Conservation (phyloP, 768 basidiomycete species). For the Amanita inopinata region DNA sequence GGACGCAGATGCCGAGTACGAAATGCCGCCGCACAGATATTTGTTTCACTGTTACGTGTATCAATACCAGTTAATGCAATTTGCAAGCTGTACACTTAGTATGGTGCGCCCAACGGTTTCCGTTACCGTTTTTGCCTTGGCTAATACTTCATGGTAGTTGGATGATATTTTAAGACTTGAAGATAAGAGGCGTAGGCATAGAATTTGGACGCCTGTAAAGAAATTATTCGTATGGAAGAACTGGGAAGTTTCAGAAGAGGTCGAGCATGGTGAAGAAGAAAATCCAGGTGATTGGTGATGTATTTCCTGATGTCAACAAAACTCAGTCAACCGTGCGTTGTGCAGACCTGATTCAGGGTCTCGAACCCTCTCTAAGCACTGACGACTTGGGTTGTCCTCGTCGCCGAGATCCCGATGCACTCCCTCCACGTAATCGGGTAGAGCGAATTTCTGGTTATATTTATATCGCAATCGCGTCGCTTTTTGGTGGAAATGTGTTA, state of each 20-base stretch:
- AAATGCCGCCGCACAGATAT: slow-evolving; percentile 53
- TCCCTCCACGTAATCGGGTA: slow-evolving; percentile 54
- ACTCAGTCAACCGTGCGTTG: background rate
- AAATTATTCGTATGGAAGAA: slow-evolving; percentile 27
- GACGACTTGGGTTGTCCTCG: slow-evolving; percentile 48
- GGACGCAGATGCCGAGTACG: slow-evolving; percentile 18
- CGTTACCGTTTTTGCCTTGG: background rate
- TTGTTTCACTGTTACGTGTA: slow-evolving; percentile 71
- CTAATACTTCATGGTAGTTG: slow-evolving; percentile 33
- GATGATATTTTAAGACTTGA: slow-evolving; percentile 50
- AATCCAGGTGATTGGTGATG: slow-evolving; percentile 43
- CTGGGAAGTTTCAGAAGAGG: slow-evolving; percentile 35
- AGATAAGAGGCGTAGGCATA: slow-evolving; percentile 26
- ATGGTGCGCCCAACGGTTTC: slow-evolving; percentile 28
- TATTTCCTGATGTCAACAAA: background rate
- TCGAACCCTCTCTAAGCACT: slow-evolving; percentile 27
- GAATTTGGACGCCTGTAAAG: slow-evolving; percentile 50
- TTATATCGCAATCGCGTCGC: slow-evolving; percentile 27
- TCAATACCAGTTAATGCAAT: slow-evolving; percentile 44
- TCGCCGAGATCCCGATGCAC: slow-evolving; percentile 62
- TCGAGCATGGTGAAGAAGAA: slow-evolving; percentile 51
- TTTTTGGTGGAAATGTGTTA: slow-evolving; percentile 50
- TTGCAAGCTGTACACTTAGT: slow-evolving; percentile 26
- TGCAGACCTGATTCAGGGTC: slow-evolving; percentile 44
- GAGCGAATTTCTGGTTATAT: slow-evolving; percentile 40